Percentiles rank a stretch among this genome's conserved stretches.
phyloP scores from a whole-genome alignment of 805 yeast species.

The Metschnikowia sp. region DNA sequence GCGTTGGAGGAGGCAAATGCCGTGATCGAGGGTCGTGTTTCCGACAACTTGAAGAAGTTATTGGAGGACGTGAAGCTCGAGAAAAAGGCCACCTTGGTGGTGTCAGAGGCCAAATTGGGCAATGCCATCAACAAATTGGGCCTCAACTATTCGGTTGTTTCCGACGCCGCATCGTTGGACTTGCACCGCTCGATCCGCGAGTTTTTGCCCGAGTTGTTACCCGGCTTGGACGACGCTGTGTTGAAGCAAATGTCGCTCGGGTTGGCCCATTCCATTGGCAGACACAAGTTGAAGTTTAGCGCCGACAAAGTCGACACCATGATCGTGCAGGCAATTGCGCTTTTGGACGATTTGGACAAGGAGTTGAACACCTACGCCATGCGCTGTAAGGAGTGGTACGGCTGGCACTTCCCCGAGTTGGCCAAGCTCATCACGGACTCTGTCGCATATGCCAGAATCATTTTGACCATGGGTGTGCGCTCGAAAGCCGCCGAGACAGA shows the following conservation, averaged over 20 bases:
- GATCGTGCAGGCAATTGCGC: slow-evolving; percentile 98
- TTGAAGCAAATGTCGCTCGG: slow-evolving; percentile 95
- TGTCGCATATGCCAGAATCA: slow-evolving; percentile 92
- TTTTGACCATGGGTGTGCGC: slow-evolving; percentile 91
- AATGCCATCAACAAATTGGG: slow-evolving; percentile 95
- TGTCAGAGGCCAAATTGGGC: slow-evolving; percentile 93
- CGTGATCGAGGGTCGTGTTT: slow-evolving; percentile 89
- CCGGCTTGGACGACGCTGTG: slow-evolving; percentile 85
- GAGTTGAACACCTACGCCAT: slow-evolving; percentile 97
- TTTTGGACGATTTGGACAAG: slow-evolving; percentile 94
- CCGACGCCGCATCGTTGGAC: slow-evolving; percentile 94
- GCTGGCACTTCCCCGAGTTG: slow-evolving; percentile 99
- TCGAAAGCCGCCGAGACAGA: slow-evolving; percentile 88
- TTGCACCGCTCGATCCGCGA: slow-evolving; percentile 94
- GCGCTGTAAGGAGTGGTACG: slow-evolving; percentile 99
- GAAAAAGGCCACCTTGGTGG: slow-evolving; percentile 83
- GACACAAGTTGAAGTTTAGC: slow-evolving; percentile 95
- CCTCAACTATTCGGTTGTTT: slow-evolving; percentile 78
- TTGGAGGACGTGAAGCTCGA: slow-evolving; percentile 73
- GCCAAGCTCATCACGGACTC: slow-evolving; percentile 96
- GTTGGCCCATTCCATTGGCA: slow-evolving; percentile 97
- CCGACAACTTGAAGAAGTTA: slow-evolving; percentile 73
- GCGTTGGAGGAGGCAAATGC: slow-evolving; percentile 95
- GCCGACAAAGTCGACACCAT: slow-evolving; percentile 98
- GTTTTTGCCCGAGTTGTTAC: slow-evolving; percentile 87